phyloP scores from a whole-genome alignment of 306 rosid species.

The Spatholobus suberectus region DNA sequence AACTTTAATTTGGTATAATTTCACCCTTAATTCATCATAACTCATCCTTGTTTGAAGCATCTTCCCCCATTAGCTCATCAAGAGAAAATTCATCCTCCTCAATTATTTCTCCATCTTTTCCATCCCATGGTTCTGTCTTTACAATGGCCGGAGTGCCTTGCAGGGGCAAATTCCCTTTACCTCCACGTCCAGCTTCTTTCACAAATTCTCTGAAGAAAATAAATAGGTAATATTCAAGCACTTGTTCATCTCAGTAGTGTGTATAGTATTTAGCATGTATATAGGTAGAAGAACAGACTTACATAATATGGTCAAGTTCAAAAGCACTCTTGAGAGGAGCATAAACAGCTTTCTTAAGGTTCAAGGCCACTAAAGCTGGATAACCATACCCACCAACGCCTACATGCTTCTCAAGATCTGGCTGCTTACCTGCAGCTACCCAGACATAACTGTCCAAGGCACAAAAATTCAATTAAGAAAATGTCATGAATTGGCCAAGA shows the following conservation, averaged over 20 bases:
- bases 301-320: constrained; percentile 83
- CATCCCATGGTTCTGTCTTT: constrained; percentile 92
- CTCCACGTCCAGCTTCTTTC: constrained; percentile 91
- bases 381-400: constrained; percentile 99
- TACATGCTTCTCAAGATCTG: constrained; percentile 83
- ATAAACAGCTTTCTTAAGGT: constrained; percentile 83
- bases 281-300: constrained; percentile 44
- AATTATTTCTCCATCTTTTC: constrained; percentile 88
- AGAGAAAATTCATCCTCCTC: constrained; percentile 98
- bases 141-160: constrained; percentile 63
- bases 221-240: constrained; percentile 10
- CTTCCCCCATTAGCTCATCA: constrained; percentile 95
- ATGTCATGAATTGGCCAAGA: not conserved
- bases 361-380: constrained; percentile 95
- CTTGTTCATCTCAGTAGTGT: constrained; percentile 16
- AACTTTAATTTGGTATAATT: constrained; percentile 12
- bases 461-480: not conserved
- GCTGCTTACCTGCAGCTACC: constrained; percentile 94
- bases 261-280: constrained; percentile 18
- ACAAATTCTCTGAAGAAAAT: constrained; percentile 75
- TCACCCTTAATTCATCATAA: constrained; percentile 41
- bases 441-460: constrained; percentile 74
- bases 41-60: constrained; percentile 69
- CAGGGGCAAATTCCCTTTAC: constrained; percentile 88
- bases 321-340: constrained; percentile 98